These are phyloP conservation scores for Bipolaris cookei DNA, from an alignment of 2,329 filamentous ascomycete genomes.

Conservation along the genomic window DNA sequence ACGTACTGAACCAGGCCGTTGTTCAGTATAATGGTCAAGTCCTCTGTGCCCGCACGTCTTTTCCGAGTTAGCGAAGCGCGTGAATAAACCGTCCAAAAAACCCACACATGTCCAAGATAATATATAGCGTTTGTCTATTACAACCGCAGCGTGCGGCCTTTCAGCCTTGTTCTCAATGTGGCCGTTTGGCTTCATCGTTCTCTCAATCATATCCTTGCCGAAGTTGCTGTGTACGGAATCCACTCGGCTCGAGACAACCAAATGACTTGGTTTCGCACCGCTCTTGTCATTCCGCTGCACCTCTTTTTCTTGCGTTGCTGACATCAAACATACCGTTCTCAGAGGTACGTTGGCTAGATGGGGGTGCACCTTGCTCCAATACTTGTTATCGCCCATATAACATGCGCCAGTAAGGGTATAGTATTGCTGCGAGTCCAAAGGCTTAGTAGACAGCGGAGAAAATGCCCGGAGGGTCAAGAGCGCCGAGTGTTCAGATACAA, in stretches of 20 bases:
- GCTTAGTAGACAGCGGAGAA: too few species aligned
- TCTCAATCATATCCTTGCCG: not conserved
- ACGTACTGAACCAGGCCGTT: not conserved
- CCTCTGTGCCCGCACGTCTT: not conserved
- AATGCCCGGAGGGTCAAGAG: not conserved
- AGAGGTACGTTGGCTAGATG: not conserved
- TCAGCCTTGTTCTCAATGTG: too few species aligned
- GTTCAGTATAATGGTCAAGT: not conserved
- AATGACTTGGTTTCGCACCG: not conserved
- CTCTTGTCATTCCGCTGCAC: not conserved
- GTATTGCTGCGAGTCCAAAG: not conserved
- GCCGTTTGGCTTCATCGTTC: not conserved
- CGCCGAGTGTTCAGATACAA: not conserved
- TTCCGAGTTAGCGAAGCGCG: not conserved
- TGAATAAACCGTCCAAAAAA: not conserved
- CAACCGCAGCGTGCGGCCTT: not conserved
- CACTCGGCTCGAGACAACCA: not conserved
- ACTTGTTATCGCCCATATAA: not conserved
- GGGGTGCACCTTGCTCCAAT: not conserved
- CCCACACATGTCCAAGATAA: slow-evolving; percentile 1
- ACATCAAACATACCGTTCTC: not conserved
- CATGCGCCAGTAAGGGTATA: not conserved
- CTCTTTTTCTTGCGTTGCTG: not conserved
- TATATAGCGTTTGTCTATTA: not conserved
- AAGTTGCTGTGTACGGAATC: not conserved